These are phyloP conservation scores for Penicillium mononematosum DNA, from an alignment of 495 filamentous ascomycete genomes.

Conservation along the genomic window DNA sequence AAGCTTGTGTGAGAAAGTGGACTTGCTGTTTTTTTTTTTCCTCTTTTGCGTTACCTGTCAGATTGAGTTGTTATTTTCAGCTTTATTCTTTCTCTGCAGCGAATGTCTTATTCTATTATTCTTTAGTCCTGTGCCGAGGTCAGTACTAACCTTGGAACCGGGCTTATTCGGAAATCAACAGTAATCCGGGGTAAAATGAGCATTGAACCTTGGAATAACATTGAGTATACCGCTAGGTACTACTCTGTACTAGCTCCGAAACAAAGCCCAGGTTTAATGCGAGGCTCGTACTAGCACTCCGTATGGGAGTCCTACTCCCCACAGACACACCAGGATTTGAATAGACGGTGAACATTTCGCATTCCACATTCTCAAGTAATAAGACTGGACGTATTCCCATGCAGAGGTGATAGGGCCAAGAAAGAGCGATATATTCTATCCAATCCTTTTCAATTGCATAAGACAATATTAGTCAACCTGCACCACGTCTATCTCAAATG, in stretches of 20 bases:
- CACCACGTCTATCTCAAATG: neutral
- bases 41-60: neutral
- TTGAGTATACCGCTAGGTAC: neutral
- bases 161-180: conserved; percentile 3
- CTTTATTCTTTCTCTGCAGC: too few species aligned
- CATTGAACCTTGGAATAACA: neutral
- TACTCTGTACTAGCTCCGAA: conserved; percentile 1
- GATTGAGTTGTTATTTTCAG: neutral
- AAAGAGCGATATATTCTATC: neutral
- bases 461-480: neutral
- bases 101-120: neutral
- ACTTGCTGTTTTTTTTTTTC: neutral
- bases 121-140: conserved; percentile 5
- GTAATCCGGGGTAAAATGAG: conserved; percentile 10
- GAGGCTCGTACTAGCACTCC: conserved; percentile 5
- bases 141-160: neutral
- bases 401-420: neutral
- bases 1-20: conserved; percentile 13
- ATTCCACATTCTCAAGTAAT: neutral
- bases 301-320: neutral
- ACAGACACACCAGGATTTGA: neutral
- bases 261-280: neutral
- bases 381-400: neutral
- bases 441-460: neutral
- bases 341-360: neutral